Conservation (phyloP, 108 stramenopile species). For the Fragilariopsis cylindrus region DNA sequence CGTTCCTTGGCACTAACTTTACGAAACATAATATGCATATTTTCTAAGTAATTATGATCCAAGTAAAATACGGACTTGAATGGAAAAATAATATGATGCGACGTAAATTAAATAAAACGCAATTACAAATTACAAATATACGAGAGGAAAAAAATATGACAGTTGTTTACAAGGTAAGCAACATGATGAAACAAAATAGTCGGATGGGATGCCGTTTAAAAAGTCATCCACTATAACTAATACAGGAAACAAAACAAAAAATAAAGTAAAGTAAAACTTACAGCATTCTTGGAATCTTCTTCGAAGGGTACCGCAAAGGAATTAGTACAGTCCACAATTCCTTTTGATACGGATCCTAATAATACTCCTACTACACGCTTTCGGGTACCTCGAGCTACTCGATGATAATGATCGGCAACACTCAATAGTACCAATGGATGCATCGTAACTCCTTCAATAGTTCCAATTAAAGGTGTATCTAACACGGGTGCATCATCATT, state of each 20-base stretch:
- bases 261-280: conserved; percentile 23
- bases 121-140: too few relatives aligned
- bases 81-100: background rate
- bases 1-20: conserved; percentile 91
- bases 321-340: conserved; percentile 87
- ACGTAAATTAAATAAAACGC: background rate
- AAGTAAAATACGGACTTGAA: conserved; percentile 87
- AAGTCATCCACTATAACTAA: background rate
- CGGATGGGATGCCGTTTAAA: background rate
- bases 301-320: conserved; percentile 99
- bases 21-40: conserved; percentile 79
- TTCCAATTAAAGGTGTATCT: conserved; percentile 26
- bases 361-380: conserved; percentile 98
- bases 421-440: conserved; percentile 97
- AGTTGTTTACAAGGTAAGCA: background rate
- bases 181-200: background rate
- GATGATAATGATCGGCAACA: conserved; percentile 98
- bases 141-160: background rate
- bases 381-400: conserved; percentile 93
- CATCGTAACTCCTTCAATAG: conserved; percentile 78
- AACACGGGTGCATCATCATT: conserved; percentile 22
- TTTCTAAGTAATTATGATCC: conserved; percentile 98
- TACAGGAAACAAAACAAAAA: background rate
- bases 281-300: conserved; percentile 91
- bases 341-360: conserved; percentile 81